Percentiles rank a stretch among this genome's conserved stretches.
Evolutionary conservation across 169 alveolate species (phyloP).

Genomic region (Babesia bovis): DNA sequence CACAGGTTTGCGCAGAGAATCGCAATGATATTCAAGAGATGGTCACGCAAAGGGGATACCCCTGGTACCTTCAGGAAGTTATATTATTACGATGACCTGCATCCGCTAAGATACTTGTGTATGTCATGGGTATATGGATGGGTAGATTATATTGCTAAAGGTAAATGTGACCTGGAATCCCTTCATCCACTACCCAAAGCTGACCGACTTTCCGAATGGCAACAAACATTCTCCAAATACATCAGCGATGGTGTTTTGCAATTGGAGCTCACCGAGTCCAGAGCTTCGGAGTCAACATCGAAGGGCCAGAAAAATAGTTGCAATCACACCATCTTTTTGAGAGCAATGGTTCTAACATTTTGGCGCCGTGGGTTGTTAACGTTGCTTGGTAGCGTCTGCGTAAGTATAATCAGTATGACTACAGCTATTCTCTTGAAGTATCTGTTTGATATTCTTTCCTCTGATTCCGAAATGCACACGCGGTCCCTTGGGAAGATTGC

Average conservation of each 20-base stretch:
- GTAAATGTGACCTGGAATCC: neutral
- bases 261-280: slow-evolving; percentile 10
- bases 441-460: neutral
- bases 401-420: slow-evolving; percentile 7
- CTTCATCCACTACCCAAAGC: slow-evolving; percentile 38
- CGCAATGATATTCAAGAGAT: neutral
- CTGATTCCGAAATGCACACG: neutral
- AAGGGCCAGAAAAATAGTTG: neutral
- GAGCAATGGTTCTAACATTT: slow-evolving; percentile 44
- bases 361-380: slow-evolving; percentile 32
- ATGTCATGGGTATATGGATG: slow-evolving; percentile 27
- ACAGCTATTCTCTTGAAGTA: slow-evolving; percentile 17
- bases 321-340: neutral
- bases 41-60: neutral
- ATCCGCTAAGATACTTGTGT: slow-evolving; percentile 2
- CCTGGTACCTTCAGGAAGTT: neutral
- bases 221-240: slow-evolving; percentile 25
- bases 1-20: neutral
- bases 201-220: slow-evolving; percentile 24
- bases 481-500: neutral
- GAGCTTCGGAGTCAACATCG: neutral
- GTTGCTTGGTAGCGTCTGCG: slow-evolving; percentile 10
- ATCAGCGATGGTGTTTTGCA: slow-evolving; percentile 39
- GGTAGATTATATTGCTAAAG: slow-evolving; percentile 17
- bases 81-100: slow-evolving; percentile 7